These are phyloP conservation scores for Pelargonium nanum DNA, from an alignment of 345 rosid genomes.

Conservation along the genomic window DNA sequence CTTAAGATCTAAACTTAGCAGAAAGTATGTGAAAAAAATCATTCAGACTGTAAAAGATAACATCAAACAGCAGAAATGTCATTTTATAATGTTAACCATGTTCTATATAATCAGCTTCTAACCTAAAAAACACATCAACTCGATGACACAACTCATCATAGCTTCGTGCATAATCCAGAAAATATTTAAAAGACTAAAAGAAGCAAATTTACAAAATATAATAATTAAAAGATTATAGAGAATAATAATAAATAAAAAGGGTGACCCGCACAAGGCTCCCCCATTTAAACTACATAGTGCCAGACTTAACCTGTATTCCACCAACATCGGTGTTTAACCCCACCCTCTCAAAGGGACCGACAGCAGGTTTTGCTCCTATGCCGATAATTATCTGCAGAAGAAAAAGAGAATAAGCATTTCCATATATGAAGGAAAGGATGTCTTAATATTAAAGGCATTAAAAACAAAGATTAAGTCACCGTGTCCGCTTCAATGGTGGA, in stretches of 20 bases:
- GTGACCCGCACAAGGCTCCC: neutral
- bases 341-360: slow-evolving; percentile 60
- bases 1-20: no score
- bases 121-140: no score
- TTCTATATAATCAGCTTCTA: no score
- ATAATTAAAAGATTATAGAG: no score
- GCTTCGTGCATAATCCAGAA: no score
- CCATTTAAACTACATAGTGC: no score
- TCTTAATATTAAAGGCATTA: neutral
- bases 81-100: neutral
- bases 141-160: no score
- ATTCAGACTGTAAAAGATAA: neutral
- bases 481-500: slow-evolving; percentile 75
- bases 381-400: slow-evolving; percentile 62
- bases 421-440: neutral
- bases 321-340: slow-evolving; percentile 57
- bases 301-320: slow-evolving; percentile 95
- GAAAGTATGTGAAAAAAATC: no score
- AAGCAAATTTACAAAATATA: neutral
- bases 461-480: slow-evolving; percentile 25
- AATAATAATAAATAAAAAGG: slow-evolving; percentile 4
- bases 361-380: slow-evolving; percentile 87
- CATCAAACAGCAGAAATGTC: neutral
- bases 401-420: slow-evolving; percentile 1
- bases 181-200: no score